These are phyloP conservation scores for Proliferodiscus dingleyae DNA, from an alignment of 2,329 filamentous ascomycete genomes.

Conservation along the genomic window DNA sequence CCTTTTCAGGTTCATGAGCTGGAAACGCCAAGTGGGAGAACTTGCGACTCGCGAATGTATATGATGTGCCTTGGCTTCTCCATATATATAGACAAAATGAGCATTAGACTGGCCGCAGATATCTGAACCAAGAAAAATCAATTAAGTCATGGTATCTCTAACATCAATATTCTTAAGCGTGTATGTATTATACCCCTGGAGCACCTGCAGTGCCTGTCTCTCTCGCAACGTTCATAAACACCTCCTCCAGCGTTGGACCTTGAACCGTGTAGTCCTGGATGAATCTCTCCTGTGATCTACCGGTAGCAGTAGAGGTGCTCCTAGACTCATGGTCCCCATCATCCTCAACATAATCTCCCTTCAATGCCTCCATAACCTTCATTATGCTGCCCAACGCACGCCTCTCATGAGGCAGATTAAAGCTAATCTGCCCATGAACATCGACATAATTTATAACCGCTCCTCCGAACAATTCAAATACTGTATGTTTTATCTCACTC, in stretches of 20 bases:
- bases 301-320: not conserved
- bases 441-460: slow-evolving; percentile 19
- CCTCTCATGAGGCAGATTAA: slow-evolving; percentile 20
- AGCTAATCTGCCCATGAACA: slow-evolving; percentile 23
- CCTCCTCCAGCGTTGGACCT: slow-evolving; percentile 25
- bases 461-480: slow-evolving; percentile 15
- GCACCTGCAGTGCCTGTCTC: slow-evolving; percentile 13
- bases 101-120: too few species aligned
- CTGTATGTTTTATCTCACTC: slow-evolving; percentile 10
- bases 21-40: too few species aligned
- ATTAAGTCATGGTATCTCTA: not conserved
- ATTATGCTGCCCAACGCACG: slow-evolving; percentile 20
- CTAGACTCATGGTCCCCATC: slow-evolving; percentile 2
- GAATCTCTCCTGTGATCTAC: slow-evolving; percentile 4
- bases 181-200: not conserved
- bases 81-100: too few species aligned
- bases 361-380: slow-evolving; percentile 23
- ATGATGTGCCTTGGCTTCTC: too few species aligned
- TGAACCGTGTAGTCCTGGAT: slow-evolving; percentile 25
- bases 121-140: too few species aligned
- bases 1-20: too few species aligned
- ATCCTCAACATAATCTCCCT: slow-evolving; percentile 13
- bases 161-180: not conserved
- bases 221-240: slow-evolving; percentile 28
- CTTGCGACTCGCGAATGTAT: too few species aligned